A percentile compares a stretch with the other conserved stretches of the same genome.
Conservation (phyloP, 108 stramenopile genomes). For the Licmophora abbreviata region DNA sequence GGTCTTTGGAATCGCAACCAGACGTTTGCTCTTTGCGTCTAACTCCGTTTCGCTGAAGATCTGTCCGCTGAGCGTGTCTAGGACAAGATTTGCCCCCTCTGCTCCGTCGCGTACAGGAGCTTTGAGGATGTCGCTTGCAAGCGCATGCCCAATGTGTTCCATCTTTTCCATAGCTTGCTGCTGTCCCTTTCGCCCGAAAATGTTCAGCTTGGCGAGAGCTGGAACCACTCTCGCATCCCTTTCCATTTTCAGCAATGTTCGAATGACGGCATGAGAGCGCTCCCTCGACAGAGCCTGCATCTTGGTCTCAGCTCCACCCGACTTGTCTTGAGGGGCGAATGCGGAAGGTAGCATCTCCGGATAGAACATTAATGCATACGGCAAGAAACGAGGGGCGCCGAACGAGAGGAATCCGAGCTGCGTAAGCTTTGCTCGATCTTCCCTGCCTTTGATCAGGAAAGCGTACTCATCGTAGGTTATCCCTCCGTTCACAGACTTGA, state of each 20-base stretch:
- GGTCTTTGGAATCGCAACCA: conserved; percentile 35
- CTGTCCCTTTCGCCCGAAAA: conserved; percentile 55
- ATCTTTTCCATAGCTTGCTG: conserved; percentile 29
- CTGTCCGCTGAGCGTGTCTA: background rate
- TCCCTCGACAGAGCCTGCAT: conserved; percentile 35
- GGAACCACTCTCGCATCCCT: conserved; percentile 46
- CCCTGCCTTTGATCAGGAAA: conserved; percentile 62
- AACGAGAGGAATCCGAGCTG: conserved; percentile 51
- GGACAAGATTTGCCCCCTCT: conserved; percentile 3
- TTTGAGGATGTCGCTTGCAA: background rate
- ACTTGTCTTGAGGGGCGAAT: conserved; percentile 27
- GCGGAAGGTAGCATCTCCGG: conserved; percentile 76
- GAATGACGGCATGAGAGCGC: conserved; percentile 63
- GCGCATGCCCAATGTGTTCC: conserved; percentile 4
- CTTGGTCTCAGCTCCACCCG: conserved; percentile 24
- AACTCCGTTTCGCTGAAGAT: background rate
- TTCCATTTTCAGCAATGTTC: conserved; percentile 57
- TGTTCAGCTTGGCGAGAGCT: conserved; percentile 62
- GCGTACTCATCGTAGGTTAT: conserved; percentile 59
- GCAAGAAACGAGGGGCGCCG: conserved; percentile 61
- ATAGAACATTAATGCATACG: conserved; percentile 73
- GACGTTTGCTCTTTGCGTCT: conserved; percentile 8
- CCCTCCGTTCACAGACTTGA: conserved; percentile 22
- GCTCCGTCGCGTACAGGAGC: background rate
- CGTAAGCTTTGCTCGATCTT: conserved; percentile 64